Evolutionary conservation across 345 rosid genomes (phyloP), one percentile per base, ranked within the genome.

Genomic region (Euphorbia peplus): DNA sequence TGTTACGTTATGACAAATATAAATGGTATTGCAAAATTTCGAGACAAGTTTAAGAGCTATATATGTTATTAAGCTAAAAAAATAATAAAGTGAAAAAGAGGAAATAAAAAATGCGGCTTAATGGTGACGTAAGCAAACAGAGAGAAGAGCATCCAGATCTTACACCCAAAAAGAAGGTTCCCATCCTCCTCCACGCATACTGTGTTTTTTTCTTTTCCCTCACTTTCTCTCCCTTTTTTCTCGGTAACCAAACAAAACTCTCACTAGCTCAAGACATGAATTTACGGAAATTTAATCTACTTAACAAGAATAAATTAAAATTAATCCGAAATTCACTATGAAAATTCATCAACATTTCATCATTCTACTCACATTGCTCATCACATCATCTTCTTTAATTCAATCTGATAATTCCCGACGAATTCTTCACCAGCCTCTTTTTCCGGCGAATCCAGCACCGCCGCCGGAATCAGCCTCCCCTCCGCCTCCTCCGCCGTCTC

Each of bases 391-490:
- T 1, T 39, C 64, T 4, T 52, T 71, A 12, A 13, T 10, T 44
- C 50, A 44, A 59, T 8, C 37, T 30, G 48, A 19, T 16, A 65
- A 26, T 57, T 73, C 80, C 70, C 79, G 98, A 21, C 82, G 98
- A 76, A 76, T 93, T 73, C 88, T 93, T 32, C 98, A 93, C 70
- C 97, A 93, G 77, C 98, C 98, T 47, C 70, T 93, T 66, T 90
- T 83, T 44, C 97, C 98, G 13, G 95, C 44, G 0, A 64, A 48
- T 70, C 73, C 91, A 1, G 77, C 84, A 1, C 87, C 91, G 21
- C 91, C 91, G 19, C 86, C 90, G 6, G 79, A 8, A 3, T 11
- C 69, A 0, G 81, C 75, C n/a, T n/a, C 54, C 3, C n/a, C 78
- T 1, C 73, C 79, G 26, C 88, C 95, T 1, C 83, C 95, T 41